Evolutionary conservation across 768 basidiomycete genomes (phyloP).

Genomic region (Infundibulicybe gibba): DNA sequence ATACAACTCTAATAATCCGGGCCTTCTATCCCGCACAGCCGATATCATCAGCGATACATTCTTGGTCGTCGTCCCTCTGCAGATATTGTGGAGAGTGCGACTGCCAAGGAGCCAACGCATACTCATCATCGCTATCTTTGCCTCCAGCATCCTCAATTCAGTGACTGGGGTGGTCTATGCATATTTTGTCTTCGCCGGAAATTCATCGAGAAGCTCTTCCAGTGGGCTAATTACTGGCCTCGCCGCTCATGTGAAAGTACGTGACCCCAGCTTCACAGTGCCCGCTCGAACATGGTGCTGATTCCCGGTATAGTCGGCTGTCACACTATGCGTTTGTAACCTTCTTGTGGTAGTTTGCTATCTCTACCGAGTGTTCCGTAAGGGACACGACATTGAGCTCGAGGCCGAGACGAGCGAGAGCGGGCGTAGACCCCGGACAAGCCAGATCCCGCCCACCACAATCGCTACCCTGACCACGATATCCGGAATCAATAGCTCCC

Average conservation of each 20-base stretch:
- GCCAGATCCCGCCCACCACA: no score
- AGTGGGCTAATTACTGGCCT: constrained; percentile 1
- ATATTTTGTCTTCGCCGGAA: constrained; percentile 11
- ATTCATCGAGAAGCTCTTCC: not conserved
- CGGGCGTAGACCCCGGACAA: no score
- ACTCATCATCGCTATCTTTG: constrained; percentile 18
- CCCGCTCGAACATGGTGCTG: no score
- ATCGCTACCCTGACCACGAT: no score
- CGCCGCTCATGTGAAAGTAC: constrained; percentile 13
- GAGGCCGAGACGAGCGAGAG: no score
- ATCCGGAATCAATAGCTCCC: no score
- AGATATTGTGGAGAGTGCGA: constrained; percentile 18
- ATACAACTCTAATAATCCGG: not conserved
- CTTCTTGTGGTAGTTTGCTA: constrained; percentile 19
- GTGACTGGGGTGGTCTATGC: constrained; percentile 12
- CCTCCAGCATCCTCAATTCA: constrained; percentile 13
- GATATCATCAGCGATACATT: constrained; percentile 17
- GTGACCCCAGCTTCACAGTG: not conserved
- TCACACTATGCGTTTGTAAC: constrained; percentile 15
- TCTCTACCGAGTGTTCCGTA: constrained; percentile 15
- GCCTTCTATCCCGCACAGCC: constrained; percentile 6
- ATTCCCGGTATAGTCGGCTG: constrained; percentile 7
- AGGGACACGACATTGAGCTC: constrained; percentile 20
- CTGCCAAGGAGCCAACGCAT: constrained; percentile 11
- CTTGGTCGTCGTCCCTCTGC: constrained; percentile 17